phyloP scores from a whole-genome alignment of 352 stramenopile genomes.

The Phytophthora cactorum region DNA sequence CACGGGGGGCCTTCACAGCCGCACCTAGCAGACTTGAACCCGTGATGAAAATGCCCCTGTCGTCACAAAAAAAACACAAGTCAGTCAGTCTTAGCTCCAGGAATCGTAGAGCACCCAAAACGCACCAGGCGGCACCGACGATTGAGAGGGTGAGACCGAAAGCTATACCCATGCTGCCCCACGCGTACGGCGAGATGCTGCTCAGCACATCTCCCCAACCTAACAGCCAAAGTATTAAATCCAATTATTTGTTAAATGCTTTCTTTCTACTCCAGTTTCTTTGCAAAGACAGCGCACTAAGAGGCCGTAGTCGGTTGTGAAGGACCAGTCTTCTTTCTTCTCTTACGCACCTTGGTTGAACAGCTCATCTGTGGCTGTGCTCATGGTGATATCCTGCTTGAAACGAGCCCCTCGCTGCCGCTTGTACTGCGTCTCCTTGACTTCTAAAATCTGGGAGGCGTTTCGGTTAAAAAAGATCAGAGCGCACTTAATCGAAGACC shows the following conservation, averaged over 20 bases:
- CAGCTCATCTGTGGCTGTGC: conserved; percentile 76
- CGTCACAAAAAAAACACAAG: conserved; percentile 2
- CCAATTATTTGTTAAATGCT: background rate
- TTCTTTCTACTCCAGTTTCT: conserved; percentile 12
- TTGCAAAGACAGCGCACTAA: conserved; percentile 1
- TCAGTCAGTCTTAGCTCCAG: background rate
- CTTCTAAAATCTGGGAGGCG: conserved; percentile 22
- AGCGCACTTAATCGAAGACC: conserved; percentile 26
- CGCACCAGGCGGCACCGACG: conserved; percentile 95
- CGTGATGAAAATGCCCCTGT: conserved; percentile 92
- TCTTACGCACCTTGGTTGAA: conserved; percentile 82
- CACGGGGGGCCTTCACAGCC: conserved; percentile 98
- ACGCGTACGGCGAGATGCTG: conserved; percentile 99
- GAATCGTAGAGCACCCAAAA: background rate
- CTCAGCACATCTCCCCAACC: conserved; percentile 96
- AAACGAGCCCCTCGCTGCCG: conserved; percentile 14
- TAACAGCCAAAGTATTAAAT: conserved; percentile 24
- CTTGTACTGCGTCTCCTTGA: conserved; percentile 16
- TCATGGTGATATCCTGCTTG: conserved; percentile 58
- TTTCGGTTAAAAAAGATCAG: conserved; percentile 34
- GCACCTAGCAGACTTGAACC: conserved; percentile 97
- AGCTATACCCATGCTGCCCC: conserved; percentile 97
- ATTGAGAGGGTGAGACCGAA: conserved; percentile 97
- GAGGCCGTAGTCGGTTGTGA: background rate
- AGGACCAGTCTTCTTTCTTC: background rate